Evolutionary conservation across 805 yeast genomes (phyloP).

Genomic region (Metschnikowia drakensbergensis): DNA sequence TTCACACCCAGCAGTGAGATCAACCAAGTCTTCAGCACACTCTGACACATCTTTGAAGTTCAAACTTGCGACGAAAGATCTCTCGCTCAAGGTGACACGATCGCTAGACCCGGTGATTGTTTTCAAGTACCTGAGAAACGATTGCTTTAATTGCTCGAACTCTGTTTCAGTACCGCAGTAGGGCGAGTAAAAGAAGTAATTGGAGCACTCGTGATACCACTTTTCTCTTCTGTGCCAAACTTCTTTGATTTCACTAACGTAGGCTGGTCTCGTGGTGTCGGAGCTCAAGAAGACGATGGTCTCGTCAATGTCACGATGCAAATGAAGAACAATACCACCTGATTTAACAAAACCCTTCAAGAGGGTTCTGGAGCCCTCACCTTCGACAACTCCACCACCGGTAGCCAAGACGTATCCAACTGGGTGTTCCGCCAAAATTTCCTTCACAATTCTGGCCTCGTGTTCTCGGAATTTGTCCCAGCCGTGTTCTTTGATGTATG

Average conservation of each 20-base stretch:
- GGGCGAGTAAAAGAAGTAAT: conserved; percentile 70
- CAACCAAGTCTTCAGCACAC: conserved; percentile 44
- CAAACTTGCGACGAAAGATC: conserved; percentile 71
- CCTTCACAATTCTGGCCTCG: conserved; percentile 57
- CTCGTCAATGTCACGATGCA: conserved; percentile 82
- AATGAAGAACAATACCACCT: conserved; percentile 82
- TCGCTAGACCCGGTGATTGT: conserved; percentile 53
- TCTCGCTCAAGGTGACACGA: conserved; percentile 19
- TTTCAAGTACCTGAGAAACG: conserved; percentile 56
- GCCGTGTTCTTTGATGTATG: conserved; percentile 59
- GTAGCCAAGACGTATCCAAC: conserved; percentile 74
- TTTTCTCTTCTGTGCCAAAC: conserved; percentile 83
- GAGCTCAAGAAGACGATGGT: conserved; percentile 68
- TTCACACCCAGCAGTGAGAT: conserved; percentile 61
- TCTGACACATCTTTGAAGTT: conserved; percentile 58
- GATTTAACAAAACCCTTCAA: conserved; percentile 50
- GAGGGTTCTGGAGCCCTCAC: conserved; percentile 57
- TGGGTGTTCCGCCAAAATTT: conserved; percentile 38
- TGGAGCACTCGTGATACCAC: conserved; percentile 79
- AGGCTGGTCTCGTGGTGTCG: conserved; percentile 88
- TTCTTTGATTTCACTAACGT: conserved; percentile 66
- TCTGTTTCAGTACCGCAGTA: conserved; percentile 58
- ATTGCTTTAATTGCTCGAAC: conserved; percentile 51
- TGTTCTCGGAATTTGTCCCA: conserved; percentile 83
- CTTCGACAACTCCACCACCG: conserved; percentile 96